These are phyloP conservation scores for Hericium erinaceus DNA, from an alignment of 768 basidiomycete genomes.

Conservation along the genomic window DNA sequence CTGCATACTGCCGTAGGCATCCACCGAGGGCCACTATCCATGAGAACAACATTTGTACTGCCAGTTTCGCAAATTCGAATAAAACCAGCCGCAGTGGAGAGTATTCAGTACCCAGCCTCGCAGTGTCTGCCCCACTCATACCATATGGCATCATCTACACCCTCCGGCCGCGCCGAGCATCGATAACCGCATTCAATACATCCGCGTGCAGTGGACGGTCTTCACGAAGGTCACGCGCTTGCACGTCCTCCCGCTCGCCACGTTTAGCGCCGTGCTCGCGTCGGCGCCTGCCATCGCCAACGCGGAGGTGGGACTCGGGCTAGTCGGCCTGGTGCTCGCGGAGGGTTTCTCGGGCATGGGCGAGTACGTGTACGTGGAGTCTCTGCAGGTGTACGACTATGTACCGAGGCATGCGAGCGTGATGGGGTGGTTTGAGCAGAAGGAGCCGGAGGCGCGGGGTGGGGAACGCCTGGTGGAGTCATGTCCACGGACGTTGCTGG, in stretches of 20 bases:
- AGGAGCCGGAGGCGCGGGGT: conserved; percentile 24
- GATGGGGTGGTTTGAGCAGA: conserved; percentile 64
- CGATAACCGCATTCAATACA: background rate
- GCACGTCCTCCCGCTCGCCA: conserved; percentile 47
- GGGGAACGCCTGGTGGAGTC: conserved; percentile 32
- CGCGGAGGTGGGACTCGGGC: conserved; percentile 36
- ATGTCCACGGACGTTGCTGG: conserved; percentile 52
- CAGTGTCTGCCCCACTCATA: no score
- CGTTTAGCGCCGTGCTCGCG: conserved; percentile 47
- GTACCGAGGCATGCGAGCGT: conserved; percentile 52
- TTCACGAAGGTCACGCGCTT: conserved; percentile 47
- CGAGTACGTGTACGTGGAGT: conserved; percentile 49
- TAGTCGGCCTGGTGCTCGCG: conserved; percentile 37
- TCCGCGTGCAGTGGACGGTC: conserved; percentile 65
- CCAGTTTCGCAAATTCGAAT: no score
- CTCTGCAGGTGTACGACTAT: conserved; percentile 45
- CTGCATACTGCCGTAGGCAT: no score
- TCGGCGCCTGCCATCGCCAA: conserved; percentile 45
- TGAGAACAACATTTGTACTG: no score
- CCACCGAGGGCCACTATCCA: no score
- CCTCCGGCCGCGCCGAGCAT: no score
- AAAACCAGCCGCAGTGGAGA: no score
- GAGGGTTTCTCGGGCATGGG: conserved; percentile 45
- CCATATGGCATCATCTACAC: no score
- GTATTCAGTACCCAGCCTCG: no score